Percentiles rank a stretch among this genome's conserved stretches.
These are phyloP conservation scores for Groenewaldozyma tartarivorans DNA, from an alignment of 805 yeast genomes.

Conservation along the genomic window DNA sequence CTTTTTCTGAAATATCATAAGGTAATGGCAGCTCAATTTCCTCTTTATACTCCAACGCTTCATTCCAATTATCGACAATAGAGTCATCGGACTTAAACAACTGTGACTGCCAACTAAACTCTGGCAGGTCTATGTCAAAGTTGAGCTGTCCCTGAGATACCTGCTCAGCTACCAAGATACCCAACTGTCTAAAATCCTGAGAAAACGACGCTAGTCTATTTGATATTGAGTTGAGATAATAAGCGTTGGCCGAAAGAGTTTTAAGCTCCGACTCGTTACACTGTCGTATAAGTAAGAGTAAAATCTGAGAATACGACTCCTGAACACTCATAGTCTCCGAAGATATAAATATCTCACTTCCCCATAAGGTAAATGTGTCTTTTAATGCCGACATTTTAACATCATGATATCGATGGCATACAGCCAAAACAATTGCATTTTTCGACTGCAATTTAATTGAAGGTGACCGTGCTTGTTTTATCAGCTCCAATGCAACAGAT, in stretches of 20 bases:
- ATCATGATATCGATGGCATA: neutral
- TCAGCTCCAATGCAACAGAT: neutral
- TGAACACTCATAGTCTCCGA: conserved; percentile 36
- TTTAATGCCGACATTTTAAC: neutral
- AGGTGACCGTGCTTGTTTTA: conserved; percentile 6
- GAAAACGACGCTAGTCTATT: conserved; percentile 12
- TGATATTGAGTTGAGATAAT: conserved; percentile 16
- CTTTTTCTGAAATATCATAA: conserved; percentile 13
- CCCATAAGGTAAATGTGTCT: conserved; percentile 26
- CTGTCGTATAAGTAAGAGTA: conserved; percentile 26
- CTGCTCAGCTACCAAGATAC: conserved; percentile 15
- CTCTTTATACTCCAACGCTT: conserved; percentile 4
- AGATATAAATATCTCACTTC: conserved; percentile 30
- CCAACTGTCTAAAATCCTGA: conserved; percentile 15
- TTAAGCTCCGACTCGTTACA: conserved; percentile 2
- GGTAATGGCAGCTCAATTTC: neutral
- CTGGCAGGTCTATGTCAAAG: neutral
- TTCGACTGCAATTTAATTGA: conserved; percentile 5
- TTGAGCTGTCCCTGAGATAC: neutral
- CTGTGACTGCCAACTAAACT: neutral
- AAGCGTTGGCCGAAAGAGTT: conserved; percentile 10
- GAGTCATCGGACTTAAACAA: conserved; percentile 4
- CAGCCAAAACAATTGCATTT: conserved; percentile 15
- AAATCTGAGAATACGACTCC: conserved; percentile 37
- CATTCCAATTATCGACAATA: conserved; percentile 5